Evolutionary conservation across 192 early-diverging fungal genomes (phyloP), one percentile per base, ranked within the genome.

Genomic region (Coemansia furcata): DNA sequence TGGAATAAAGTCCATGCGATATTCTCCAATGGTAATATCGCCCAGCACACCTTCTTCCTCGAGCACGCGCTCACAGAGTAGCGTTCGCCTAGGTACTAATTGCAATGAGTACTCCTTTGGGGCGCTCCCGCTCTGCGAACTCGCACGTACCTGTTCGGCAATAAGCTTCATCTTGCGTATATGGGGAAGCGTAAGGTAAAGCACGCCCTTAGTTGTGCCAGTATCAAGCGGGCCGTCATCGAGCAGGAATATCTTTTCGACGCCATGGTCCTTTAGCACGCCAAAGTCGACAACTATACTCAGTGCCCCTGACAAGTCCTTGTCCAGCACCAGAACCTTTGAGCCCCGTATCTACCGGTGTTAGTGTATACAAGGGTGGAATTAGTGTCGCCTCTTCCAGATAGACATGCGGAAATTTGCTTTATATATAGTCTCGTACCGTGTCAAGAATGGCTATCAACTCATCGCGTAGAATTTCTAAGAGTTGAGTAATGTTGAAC

Each of bases 11-110:
- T 99, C 95, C 81, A 99, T 77, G 44, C 91, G 88, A 78, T 89
- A 96, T 73, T 97, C 93, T 8, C 92, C 90, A 64, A 98, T 78
- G 2, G 86, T 86, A 11, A 98, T 76, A 57, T 94, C 93, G 21
- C 94, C 95, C 78, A 90, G 87, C 0, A 99, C 93, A 23, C 93
- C 94, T 26, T 91, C 90, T 61, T 98, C 95, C 76, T 96, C 97
- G 63, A 98, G 82, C 14, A 97, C 88, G n/a, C 92, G 89, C 74
- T 97, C 94, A 78, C 96, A 97, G 2, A 98, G 76, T 55, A 94
- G 85, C 3, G 95, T 95, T 10, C 94, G 87, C 30, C 91, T 85
- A 11, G 97, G 95, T 3, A 95, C 94, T 75, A 99, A 91, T 67
- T 91, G 95, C 32, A 97, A 71, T 50, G 86, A 89, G 55, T 88